Evolutionary conservation across 306 rosid species (phyloP).

Genomic region (Quercus gilva): DNA sequence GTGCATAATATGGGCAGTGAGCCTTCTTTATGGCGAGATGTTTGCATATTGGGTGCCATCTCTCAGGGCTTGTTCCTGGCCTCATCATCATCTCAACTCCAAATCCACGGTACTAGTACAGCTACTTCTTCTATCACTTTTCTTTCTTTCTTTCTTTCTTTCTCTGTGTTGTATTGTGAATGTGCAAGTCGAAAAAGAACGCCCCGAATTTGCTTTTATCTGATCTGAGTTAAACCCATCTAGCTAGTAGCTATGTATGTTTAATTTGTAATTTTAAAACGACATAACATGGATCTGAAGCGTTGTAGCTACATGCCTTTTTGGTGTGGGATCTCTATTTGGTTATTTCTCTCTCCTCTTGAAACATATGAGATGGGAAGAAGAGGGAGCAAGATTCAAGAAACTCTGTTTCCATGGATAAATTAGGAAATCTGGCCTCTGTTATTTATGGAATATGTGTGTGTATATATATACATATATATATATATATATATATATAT

Average conservation of each 20-base stretch:
- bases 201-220: neutral
- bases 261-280: neutral
- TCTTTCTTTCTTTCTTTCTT: neutral
- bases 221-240: neutral
- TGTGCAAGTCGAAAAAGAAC: neutral
- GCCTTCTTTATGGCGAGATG: conserved; percentile 77
- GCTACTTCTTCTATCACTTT: neutral
- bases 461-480: no score
- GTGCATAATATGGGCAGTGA: conserved; percentile 59
- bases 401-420: no score
- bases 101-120: conserved; percentile 36
- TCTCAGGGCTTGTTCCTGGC: conserved; percentile 57
- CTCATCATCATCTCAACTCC: conserved; percentile 49
- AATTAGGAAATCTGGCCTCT: no score
- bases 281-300: no score
- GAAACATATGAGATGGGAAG: no score
- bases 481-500: no score
- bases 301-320: no score
- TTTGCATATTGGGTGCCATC: conserved; percentile 57
- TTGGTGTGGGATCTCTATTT: neutral
- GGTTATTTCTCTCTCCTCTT: no score
- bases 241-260: neutral
- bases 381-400: no score
- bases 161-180: neutral
- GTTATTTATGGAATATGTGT: no score